These are phyloP conservation scores for Chrysochromulina tobinii DNA, from an alignment of 78 protist species.

Conservation along the genomic window DNA sequence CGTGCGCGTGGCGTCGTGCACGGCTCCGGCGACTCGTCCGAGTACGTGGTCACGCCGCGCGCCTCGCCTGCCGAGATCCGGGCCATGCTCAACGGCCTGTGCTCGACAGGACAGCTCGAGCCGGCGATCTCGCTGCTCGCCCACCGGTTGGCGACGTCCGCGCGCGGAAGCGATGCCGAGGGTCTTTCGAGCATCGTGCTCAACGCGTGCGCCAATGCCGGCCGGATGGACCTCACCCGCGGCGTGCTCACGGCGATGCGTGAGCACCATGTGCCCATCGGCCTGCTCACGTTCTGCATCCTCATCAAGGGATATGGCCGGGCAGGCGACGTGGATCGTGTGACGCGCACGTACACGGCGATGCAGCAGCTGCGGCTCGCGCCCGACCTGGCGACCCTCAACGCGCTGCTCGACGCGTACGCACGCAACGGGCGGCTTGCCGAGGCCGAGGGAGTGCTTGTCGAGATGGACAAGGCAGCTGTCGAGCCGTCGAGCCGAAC, in stretches of 20 bases:
- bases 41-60: too few species aligned
- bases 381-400: not conserved
- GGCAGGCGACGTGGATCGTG: not conserved
- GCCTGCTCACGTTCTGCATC: not conserved
- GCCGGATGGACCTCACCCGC: not conserved
- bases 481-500: not conserved
- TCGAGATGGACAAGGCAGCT: not conserved
- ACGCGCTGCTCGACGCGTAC: not conserved
- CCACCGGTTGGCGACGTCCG: too few species aligned
- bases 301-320: conserved; percentile 8
- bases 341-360: not conserved
- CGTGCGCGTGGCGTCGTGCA: too few species aligned
- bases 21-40: too few species aligned
- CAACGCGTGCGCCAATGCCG: not conserved
- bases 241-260: not conserved
- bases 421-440: not conserved
- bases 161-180: not conserved
- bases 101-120: too few species aligned
- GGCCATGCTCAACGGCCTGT: too few species aligned
- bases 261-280: not conserved
- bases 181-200: not conserved
- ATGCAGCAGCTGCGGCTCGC: not conserved
- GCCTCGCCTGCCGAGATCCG: too few species aligned
- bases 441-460: not conserved
- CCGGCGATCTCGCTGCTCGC: too few species aligned